A percentile compares a stretch with the other conserved stretches of the same genome.
phyloP scores from a whole-genome alignment of 805 yeast species.

The Hanseniaspora guilliermondii region DNA sequence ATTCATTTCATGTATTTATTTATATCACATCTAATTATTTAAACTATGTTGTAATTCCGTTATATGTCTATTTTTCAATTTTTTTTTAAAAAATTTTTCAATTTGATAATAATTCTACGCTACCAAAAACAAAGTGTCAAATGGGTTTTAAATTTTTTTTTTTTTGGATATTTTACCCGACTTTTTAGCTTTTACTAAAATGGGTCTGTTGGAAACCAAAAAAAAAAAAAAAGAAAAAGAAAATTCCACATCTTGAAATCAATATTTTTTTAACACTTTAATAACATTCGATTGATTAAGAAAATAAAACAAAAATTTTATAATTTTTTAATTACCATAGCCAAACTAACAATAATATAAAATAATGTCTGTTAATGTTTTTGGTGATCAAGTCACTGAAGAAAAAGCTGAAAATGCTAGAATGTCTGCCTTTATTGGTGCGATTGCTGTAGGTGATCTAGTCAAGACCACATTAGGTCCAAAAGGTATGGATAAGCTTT shows the following conservation, averaged over 20 bases:
- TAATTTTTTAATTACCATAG: background rate
- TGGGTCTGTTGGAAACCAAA: background rate
- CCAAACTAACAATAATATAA: background rate
- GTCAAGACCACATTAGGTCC: conserved; percentile 94
- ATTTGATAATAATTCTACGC: no score
- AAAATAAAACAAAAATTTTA: background rate
- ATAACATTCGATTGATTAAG: background rate
- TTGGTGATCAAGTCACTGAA: conserved; percentile 94
- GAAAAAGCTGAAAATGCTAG: conserved; percentile 98
- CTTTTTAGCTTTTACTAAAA: no score
- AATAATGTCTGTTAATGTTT: conserved; percentile 57
- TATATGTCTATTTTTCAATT: no score
- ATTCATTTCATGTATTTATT: no score
- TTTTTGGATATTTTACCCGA: no score
- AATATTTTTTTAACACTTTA: background rate
- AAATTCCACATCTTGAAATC: background rate
- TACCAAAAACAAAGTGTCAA: no score
- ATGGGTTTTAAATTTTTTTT: no score
- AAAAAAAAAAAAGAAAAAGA: background rate
- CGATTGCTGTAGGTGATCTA: conserved; percentile 96
- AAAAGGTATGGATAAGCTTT: conserved; percentile 94
- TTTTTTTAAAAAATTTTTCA: no score
- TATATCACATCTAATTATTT: no score
- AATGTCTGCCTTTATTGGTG: conserved; percentile 93
- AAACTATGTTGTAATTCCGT: no score